These are phyloP conservation scores for Populus hybrid DNA, from an alignment of 441 rosid species.

Conservation along the genomic window DNA sequence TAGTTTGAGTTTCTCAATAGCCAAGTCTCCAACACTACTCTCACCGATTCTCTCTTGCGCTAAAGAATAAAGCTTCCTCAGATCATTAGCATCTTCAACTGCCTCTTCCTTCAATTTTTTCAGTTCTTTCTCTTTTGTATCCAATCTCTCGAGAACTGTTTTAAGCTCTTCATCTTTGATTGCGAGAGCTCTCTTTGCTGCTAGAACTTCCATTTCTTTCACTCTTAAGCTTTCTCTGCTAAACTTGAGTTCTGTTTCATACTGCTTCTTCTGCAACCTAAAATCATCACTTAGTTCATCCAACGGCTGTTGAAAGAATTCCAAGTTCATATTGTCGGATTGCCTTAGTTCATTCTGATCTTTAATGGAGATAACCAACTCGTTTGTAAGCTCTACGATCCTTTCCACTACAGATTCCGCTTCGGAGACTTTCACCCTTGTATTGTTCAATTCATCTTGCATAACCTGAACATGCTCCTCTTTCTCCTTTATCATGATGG, in stretches of 20 bases:
- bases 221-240: conserved; percentile 52
- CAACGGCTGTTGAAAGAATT: conserved; percentile 29
- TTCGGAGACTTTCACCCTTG: conserved; percentile 53
- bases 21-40: conserved; percentile 57
- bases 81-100: conserved; percentile 55
- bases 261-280: conserved; percentile 48
- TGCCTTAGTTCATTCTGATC: conserved; percentile 24
- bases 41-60: conserved; percentile 66
- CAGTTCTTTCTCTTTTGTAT: conserved; percentile 54
- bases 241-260: conserved; percentile 58
- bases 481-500: conserved; percentile 61
- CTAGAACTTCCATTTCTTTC: conserved; percentile 71
- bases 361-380: conserved; percentile 43
- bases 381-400: conserved; percentile 60
- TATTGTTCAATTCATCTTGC: conserved; percentile 49
- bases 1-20: conserved; percentile 76
- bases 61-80: conserved; percentile 55
- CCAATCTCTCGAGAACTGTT: conserved; percentile 41
- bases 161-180: conserved; percentile 67
- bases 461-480: conserved; percentile 52
- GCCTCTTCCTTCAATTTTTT: conserved; percentile 54
- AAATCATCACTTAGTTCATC: conserved; percentile 34
- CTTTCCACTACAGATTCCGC: conserved; percentile 61
- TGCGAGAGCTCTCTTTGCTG: conserved; percentile 50
- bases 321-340: conserved; percentile 19